phyloP scores from a whole-genome alignment of 1,139 yeast species.

The Ashbya aceris region DNA sequence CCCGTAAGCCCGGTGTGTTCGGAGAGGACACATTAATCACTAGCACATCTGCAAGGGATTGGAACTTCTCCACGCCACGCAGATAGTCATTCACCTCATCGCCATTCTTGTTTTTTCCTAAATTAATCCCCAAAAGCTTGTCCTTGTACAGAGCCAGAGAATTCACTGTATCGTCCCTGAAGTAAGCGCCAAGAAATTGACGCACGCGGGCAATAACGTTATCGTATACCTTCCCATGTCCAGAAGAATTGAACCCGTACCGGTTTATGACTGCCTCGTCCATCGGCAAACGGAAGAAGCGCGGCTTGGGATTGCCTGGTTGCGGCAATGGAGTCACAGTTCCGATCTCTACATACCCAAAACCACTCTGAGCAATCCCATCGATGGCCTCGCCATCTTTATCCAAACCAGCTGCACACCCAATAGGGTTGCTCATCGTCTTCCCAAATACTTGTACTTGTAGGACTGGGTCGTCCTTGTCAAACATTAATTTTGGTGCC shows the following conservation, averaged over 20 bases:
- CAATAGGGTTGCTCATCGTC: slow-evolving; percentile 63
- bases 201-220: slow-evolving; percentile 54
- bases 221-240: slow-evolving; percentile 67
- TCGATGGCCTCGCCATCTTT: slow-evolving; percentile 94
- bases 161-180: slow-evolving; percentile 19
- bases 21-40: slow-evolving; percentile 94
- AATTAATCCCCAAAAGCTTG: slow-evolving; percentile 67
- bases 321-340: slow-evolving; percentile 89
- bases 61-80: slow-evolving; percentile 72
- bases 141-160: slow-evolving; percentile 55
- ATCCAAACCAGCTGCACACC: slow-evolving; percentile 94
- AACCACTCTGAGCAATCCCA: slow-evolving; percentile 66
- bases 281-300: slow-evolving; percentile 75
- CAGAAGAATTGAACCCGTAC: slow-evolving; percentile 89
- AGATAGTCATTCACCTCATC: slow-evolving; percentile 84
- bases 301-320: slow-evolving; percentile 86
- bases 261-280: slow-evolving; percentile 91
- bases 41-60: slow-evolving; percentile 78
- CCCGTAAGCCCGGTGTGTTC: slow-evolving; percentile 90
- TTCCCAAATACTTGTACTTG: slow-evolving; percentile 59
- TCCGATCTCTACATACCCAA: slow-evolving; percentile 87
- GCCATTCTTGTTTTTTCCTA: slow-evolving; percentile 87
- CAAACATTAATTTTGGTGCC: slow-evolving; percentile 51
- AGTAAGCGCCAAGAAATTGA: slow-evolving; percentile 28
- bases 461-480: slow-evolving; percentile 45